Conservation (phyloP, 2,329 filamentous ascomycete species). For the Nannizziopsis barbatae region DNA sequence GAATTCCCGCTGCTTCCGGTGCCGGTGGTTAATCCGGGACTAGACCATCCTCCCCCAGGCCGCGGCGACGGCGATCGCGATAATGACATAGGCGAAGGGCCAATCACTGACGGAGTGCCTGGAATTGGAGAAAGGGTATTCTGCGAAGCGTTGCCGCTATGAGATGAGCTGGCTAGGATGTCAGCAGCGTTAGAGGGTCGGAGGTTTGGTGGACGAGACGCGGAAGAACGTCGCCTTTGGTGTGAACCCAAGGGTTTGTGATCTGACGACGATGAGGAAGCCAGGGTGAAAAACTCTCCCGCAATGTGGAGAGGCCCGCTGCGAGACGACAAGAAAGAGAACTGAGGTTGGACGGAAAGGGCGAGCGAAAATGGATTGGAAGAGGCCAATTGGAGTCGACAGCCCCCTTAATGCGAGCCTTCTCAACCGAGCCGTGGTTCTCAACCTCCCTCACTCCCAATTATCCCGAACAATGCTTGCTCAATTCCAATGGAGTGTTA, state of each 20-base stretch:
- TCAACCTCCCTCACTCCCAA: too few species aligned
- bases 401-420: too few species aligned
- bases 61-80: conserved; percentile 80
- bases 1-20: conserved; percentile 48
- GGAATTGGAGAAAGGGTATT: conserved; percentile 44
- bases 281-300: conserved; percentile 7
- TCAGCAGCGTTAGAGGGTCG: conserved; percentile 2
- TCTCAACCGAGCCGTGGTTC: too few species aligned
- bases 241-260: conserved; percentile 11
- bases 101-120: conserved; percentile 48
- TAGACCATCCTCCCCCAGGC: conserved; percentile 78
- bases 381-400: too few species aligned
- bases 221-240: conserved; percentile 14
- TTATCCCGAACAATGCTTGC: too few species aligned
- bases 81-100: conserved; percentile 57
- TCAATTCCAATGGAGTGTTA: too few species aligned
- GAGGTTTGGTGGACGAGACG: conserved; percentile 8
- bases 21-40: conserved; percentile 62
- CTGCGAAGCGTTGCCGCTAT: conserved; percentile 20
- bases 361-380: background rate
- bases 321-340: background rate
- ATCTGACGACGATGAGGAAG: conserved; percentile 10
- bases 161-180: background rate
- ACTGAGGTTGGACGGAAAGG: background rate
- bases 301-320: background rate